Percentiles rank a stretch among this genome's conserved stretches.
Conservation (phyloP, 441 rosid genomes). For the Jatropha multifida region DNA sequence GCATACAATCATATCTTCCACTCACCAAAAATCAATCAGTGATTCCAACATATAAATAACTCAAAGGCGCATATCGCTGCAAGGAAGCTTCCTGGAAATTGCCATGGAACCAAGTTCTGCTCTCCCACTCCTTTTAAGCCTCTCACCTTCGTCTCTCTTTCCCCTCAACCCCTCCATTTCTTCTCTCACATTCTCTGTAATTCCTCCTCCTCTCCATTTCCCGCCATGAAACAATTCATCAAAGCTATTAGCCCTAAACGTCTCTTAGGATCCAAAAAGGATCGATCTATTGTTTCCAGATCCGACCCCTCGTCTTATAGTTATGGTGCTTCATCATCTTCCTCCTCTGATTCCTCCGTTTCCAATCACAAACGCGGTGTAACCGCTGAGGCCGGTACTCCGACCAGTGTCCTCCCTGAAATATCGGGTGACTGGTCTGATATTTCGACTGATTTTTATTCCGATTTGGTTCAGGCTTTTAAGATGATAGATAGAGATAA, state of each 20-base stretch:
- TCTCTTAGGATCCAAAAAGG: conserved; percentile 48
- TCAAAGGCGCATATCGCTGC: neutral
- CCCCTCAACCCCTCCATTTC: conserved; percentile 9
- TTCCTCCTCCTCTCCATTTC: neutral
- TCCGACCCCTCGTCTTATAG: conserved; percentile 62
- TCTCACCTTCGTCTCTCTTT: conserved; percentile 19
- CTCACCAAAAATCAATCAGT: neutral
- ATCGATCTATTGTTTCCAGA: conserved; percentile 43
- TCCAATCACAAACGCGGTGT: conserved; percentile 25
- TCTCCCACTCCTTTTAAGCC: conserved; percentile 39
- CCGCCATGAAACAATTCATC: conserved; percentile 50
- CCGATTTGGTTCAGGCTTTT: conserved; percentile 53
- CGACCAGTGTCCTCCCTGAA: conserved; percentile 59
- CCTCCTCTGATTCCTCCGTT: conserved; percentile 37
- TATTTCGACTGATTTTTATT: conserved; percentile 26
- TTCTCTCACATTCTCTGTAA: neutral
- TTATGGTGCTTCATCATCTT: conserved; percentile 42
- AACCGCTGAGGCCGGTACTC: conserved; percentile 37
- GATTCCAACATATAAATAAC: neutral
- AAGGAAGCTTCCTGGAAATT: conserved; percentile 82
- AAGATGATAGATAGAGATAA: conserved; percentile 57
- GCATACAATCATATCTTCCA: neutral
- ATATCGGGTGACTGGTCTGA: conserved; percentile 50
- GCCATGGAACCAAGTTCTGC: conserved; percentile 30
- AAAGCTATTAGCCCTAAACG: conserved; percentile 56